These are phyloP conservation scores for Verticillium isaacii DNA, from an alignment of 2,329 filamentous ascomycete genomes.

Conservation along the genomic window DNA sequence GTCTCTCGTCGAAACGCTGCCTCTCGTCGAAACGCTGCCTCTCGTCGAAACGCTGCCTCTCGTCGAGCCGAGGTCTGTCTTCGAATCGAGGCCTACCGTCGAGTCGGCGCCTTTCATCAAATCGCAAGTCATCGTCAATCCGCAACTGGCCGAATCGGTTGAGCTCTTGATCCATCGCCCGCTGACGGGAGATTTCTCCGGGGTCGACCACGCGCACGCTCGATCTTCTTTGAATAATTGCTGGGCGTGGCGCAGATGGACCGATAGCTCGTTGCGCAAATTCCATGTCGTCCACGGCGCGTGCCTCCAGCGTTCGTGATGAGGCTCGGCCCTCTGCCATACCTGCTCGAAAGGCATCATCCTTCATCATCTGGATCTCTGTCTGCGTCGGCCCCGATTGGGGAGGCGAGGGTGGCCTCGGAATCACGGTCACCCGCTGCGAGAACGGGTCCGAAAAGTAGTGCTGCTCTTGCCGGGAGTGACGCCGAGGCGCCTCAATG, in stretches of 20 bases:
- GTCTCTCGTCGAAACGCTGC: background rate
- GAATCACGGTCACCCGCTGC: background rate
- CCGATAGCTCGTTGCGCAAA: background rate
- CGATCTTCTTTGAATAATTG: background rate
- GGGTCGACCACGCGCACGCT: background rate
- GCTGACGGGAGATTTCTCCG: background rate
- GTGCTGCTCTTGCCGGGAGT: slow-evolving; percentile 4
- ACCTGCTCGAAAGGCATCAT: background rate
- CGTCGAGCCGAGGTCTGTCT: background rate
- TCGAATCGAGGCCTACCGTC: background rate
- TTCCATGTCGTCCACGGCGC: background rate
- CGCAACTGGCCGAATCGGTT: background rate
- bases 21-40: background rate
- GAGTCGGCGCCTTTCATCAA: background rate
- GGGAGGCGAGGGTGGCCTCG: background rate
- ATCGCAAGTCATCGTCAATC: background rate
- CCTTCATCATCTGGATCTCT: background rate
- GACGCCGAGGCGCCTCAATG: slow-evolving; percentile 4
- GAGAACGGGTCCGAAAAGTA: slow-evolving; percentile 1
- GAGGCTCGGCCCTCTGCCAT: background rate
- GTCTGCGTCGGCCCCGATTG: background rate
- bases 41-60: background rate
- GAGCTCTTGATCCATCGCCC: background rate
- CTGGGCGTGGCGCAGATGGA: background rate
- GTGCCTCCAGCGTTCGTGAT: background rate